phyloP scores from a whole-genome alignment of 345 rosid genomes.

The Hypericum perforatum region DNA sequence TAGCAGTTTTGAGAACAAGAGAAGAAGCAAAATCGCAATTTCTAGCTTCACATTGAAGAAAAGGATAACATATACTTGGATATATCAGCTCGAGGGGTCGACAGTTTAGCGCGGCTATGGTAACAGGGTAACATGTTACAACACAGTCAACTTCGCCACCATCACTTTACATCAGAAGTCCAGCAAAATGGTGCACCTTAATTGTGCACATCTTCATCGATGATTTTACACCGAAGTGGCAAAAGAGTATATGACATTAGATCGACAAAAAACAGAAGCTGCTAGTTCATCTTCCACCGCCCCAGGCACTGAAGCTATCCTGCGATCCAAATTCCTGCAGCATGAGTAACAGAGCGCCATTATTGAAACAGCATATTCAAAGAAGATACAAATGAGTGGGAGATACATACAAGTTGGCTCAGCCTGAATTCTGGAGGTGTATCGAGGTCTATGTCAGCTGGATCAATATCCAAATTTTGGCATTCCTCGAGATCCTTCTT shows the following conservation, averaged over 20 bases:
- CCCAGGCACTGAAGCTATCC: slow-evolving; percentile 82
- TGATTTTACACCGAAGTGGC: background rate
- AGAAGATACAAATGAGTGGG: background rate
- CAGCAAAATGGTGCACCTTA: slow-evolving; percentile 4
- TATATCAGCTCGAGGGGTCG: too few species aligned
- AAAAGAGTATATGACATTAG: background rate
- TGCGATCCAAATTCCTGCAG: slow-evolving; percentile 86
- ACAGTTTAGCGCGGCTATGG: too few species aligned
- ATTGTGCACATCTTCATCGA: too few species aligned
- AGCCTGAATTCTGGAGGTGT: slow-evolving; percentile 90
- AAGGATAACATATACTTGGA: too few species aligned
- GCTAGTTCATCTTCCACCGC: slow-evolving; percentile 23
- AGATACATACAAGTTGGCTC: slow-evolving; percentile 69
- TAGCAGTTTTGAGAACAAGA: too few species aligned
- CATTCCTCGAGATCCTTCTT: slow-evolving; percentile 87
- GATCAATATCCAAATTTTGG: slow-evolving; percentile 63
- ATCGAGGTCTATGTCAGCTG: slow-evolving; percentile 68
- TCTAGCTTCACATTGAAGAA: too few species aligned
- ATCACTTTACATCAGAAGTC: slow-evolving; percentile 1
- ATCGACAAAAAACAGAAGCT: too few species aligned
- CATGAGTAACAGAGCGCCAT: background rate
- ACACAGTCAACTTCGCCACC: background rate
- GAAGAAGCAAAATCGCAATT: too few species aligned
- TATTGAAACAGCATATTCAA: background rate
- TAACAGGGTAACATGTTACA: too few species aligned